Evolutionary conservation across 306 rosid genomes (phyloP).

Genomic region (Pyrus betulifolia): DNA sequence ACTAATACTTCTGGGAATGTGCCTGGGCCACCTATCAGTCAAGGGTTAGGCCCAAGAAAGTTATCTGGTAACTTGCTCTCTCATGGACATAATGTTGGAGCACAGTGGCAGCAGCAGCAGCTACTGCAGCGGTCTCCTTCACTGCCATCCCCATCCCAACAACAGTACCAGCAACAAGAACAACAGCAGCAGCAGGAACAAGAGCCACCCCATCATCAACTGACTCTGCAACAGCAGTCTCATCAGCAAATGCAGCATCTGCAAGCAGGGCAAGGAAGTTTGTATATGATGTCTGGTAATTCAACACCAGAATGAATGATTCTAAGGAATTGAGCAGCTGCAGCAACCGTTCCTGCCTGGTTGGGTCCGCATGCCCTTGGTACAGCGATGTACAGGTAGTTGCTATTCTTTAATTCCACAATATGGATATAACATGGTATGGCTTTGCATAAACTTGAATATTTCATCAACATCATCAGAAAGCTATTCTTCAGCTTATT

Average conservation of each 20-base stretch:
- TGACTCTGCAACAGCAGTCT: conserved; percentile 49
- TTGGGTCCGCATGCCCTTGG: conserved; percentile 56
- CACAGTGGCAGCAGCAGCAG: conserved; percentile 61
- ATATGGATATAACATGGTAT: background rate
- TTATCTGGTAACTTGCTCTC: conserved; percentile 51
- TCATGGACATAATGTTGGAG: conserved; percentile 65
- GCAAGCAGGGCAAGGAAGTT: conserved; percentile 59
- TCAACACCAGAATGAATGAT: conserved; percentile 61
- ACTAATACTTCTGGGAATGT: conserved; percentile 57
- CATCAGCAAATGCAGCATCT: conserved; percentile 54
- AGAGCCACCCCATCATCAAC: conserved; percentile 39
- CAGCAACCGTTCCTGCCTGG: conserved; percentile 35
- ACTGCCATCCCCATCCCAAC: conserved; percentile 45
- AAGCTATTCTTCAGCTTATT: background rate
- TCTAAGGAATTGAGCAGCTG: conserved; percentile 45
- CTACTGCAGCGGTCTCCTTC: conserved; percentile 45
- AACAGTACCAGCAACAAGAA: conserved; percentile 41
- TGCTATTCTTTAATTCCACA: conserved; percentile 2
- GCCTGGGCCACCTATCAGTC: conserved; percentile 36
- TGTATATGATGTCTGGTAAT: conserved; percentile 51
- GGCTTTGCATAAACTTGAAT: background rate
- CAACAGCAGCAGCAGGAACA: conserved; percentile 41
- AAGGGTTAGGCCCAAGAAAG: conserved; percentile 58
- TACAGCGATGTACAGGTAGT: conserved; percentile 87
- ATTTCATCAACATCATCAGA: background rate